Conservation (phyloP, 345 rosid genomes). For the Camelina sativa region DNA sequence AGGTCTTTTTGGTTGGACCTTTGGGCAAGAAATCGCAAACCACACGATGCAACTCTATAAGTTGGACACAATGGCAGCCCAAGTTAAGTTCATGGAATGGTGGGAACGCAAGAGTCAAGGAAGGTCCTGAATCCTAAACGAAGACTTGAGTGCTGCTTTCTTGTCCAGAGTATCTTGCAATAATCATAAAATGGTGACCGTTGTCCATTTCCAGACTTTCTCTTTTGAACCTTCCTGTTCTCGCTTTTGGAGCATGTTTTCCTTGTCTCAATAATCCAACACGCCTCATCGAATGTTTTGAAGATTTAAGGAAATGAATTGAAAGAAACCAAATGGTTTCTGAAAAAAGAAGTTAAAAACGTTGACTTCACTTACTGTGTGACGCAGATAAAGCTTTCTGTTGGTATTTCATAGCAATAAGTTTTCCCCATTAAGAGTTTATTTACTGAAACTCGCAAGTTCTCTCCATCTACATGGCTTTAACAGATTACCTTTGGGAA, state of each 20-base stretch:
- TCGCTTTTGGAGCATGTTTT: slow-evolving; percentile 30
- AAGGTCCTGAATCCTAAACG: slow-evolving; percentile 39
- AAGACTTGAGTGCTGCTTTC: slow-evolving; percentile 6
- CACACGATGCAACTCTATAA: slow-evolving; percentile 79
- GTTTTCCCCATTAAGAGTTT: background rate
- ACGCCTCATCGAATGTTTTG: slow-evolving; percentile 19
- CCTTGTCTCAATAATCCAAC: slow-evolving; percentile 32
- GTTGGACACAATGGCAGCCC: slow-evolving; percentile 87
- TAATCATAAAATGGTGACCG: slow-evolving; percentile 4
- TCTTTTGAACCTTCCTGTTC: slow-evolving; percentile 1
- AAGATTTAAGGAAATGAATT: slow-evolving; percentile 13
- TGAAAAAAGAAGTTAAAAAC: too few relatives aligned
- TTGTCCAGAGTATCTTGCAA: slow-evolving; percentile 23
- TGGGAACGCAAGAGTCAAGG: slow-evolving; percentile 67
- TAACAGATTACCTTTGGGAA: too few relatives aligned
- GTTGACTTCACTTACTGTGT: background rate
- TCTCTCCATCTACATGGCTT: background rate
- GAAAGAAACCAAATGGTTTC: background rate
- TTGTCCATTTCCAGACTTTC: slow-evolving; percentile 22
- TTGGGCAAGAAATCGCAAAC: slow-evolving; percentile 82
- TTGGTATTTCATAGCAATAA: background rate
- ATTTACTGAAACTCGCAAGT: background rate
- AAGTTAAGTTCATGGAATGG: slow-evolving; percentile 93
- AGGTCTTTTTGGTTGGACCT: slow-evolving; percentile 85
- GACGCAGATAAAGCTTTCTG: background rate